Conservation (phyloP, 2,329 filamentous ascomycete species). For the Rhinocladiella mackenziei region DNA sequence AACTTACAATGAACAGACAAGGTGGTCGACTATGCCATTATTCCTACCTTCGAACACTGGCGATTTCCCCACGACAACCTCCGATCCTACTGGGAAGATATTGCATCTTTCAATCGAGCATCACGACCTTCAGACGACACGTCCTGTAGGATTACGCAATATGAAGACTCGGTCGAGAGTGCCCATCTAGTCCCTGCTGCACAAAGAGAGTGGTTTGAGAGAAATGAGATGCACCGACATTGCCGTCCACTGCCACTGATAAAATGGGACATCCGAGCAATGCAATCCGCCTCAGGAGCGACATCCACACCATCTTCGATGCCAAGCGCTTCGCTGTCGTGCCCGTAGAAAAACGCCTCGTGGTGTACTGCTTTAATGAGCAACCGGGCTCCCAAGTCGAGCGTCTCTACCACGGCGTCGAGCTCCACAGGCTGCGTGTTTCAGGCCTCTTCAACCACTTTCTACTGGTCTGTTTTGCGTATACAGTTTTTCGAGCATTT, state of each 20-base stretch:
- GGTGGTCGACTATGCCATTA: constrained; percentile 1
- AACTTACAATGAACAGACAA: not conserved
- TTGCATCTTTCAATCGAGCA: constrained; percentile 3
- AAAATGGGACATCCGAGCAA: constrained; percentile 8
- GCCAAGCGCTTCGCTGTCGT: constrained; percentile 11
- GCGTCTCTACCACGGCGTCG: constrained; percentile 8
- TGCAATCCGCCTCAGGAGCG: constrained; percentile 6
- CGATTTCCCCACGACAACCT: constrained; percentile 4
- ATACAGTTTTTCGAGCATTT: constrained; percentile 8
- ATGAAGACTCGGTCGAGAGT: not conserved
- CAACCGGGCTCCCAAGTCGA: constrained; percentile 2
- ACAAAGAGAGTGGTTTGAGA: constrained; percentile 3
- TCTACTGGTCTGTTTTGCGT: constrained; percentile 9
- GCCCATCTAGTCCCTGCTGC: constrained; percentile 1
- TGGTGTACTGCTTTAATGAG: constrained; percentile 12
- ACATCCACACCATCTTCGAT: constrained; percentile 13
- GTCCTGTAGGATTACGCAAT: not conserved
- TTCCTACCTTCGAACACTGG: constrained; percentile 3
- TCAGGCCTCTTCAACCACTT: not conserved
- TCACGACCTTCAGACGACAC: not conserved
- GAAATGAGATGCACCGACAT: not conserved
- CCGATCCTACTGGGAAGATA: constrained; percentile 1
- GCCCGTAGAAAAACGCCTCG: constrained; percentile 1
- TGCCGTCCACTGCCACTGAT: constrained; percentile 1
- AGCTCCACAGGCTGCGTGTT: constrained; percentile 5